Conservation (phyloP, 192 early-diverging fungal species). For the Gryganskiella cystojenkinii region DNA sequence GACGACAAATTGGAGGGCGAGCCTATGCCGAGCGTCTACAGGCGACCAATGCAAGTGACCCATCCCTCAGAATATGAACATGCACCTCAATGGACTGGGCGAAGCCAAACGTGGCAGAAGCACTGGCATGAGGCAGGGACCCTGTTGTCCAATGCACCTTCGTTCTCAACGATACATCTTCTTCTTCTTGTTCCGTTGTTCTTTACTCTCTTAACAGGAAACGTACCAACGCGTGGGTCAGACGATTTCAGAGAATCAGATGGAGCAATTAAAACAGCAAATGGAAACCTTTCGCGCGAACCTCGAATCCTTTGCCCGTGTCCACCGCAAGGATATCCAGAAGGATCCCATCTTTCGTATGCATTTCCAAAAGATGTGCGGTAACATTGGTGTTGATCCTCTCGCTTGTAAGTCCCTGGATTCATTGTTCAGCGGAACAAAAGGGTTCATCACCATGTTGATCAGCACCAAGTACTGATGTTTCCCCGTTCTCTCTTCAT, state of each 20-base stretch:
- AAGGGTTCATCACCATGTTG: no score
- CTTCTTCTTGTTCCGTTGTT: not conserved
- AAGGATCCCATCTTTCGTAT: constrained; percentile 86
- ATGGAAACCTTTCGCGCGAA: constrained; percentile 81
- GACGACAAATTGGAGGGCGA: constrained; percentile 30
- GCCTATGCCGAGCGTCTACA: constrained; percentile 42
- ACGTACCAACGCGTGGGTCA: constrained; percentile 40
- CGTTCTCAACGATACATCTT: not conserved
- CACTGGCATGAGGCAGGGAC: no score
- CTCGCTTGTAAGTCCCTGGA: constrained; percentile 73
- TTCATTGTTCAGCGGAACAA: no score
- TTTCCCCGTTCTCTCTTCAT: constrained; percentile 12
- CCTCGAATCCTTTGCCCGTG: constrained; percentile 86
- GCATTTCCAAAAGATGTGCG: constrained; percentile 95
- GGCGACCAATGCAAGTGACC: constrained; percentile 26
- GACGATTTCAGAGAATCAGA: constrained; percentile 36
- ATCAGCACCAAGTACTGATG: no score
- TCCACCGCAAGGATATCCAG: constrained; percentile 89
- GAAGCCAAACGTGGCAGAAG: not conserved
- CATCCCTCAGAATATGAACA: not conserved
- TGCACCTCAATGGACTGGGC: not conserved
- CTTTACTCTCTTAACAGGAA: constrained; percentile 13
- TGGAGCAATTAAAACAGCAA: constrained; percentile 67
- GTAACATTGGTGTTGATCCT: constrained; percentile 94
- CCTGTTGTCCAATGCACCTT: no score